phyloP scores from a whole-genome alignment of 129 eudicot species.

The Flaveria brownii region DNA sequence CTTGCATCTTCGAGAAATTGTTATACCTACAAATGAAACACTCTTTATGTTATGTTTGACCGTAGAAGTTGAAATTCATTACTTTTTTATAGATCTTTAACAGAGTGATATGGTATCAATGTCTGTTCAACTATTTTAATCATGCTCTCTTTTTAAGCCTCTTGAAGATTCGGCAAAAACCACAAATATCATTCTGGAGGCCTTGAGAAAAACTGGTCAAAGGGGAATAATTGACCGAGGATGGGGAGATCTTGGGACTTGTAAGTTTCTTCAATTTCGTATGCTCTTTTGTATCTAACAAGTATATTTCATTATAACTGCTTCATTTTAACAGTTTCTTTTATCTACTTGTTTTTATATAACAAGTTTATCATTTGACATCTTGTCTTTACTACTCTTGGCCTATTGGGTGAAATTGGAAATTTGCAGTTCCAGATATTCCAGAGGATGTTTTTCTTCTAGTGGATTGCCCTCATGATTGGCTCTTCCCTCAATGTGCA shows the following conservation, averaged over 20 bases:
- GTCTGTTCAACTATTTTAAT: not conserved
- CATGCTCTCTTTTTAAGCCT: slow-evolving; percentile 49
- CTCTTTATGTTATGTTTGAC: slow-evolving; percentile 12
- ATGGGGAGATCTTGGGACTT: slow-evolving; percentile 96
- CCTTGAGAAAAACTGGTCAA: slow-evolving; percentile 77
- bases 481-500: slow-evolving; percentile 96
- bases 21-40: not conserved
- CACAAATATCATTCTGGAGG: slow-evolving; percentile 80
- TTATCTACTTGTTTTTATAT: not conserved
- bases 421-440: slow-evolving; percentile 60
- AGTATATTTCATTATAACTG: not conserved
- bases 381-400: not conserved
- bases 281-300: not conserved
- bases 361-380: not conserved
- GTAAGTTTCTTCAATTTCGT: slow-evolving; percentile 50
- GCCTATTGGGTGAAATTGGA: slow-evolving; percentile 3
- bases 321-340: not conserved
- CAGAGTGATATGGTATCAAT: not conserved
- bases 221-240: slow-evolving; percentile 96
- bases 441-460: slow-evolving; percentile 72
- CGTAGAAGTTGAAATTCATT: not conserved
- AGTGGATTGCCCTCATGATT: slow-evolving; percentile 92
- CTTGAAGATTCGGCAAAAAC: slow-evolving; percentile 83
- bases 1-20: not conserved
- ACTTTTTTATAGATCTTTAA: not conserved